phyloP scores from a whole-genome alignment of 352 stramenopile genomes.

The Phytophthora sp. region DNA sequence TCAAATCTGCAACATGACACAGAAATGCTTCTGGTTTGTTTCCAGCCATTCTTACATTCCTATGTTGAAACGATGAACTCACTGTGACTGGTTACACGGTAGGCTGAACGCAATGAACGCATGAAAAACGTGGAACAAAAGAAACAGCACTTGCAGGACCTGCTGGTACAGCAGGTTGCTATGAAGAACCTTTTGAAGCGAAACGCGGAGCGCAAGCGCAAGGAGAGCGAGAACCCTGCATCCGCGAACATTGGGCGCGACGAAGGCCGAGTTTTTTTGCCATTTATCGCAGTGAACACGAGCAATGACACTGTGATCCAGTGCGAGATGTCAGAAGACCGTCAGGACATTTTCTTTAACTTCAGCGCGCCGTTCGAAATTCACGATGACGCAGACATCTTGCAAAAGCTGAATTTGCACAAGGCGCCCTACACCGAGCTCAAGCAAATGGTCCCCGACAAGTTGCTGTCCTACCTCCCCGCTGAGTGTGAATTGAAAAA shows the following conservation, averaged over 20 bases:
- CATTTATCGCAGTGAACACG: slow-evolving; percentile 97
- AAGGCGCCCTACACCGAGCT: slow-evolving; percentile 69
- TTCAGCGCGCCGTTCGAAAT: slow-evolving; percentile 97
- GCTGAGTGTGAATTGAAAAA: slow-evolving; percentile 82
- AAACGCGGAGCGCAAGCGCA: slow-evolving; percentile 78
- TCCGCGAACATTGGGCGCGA: slow-evolving; percentile 45
- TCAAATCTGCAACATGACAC: slow-evolving; percentile 88
- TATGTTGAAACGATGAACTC: background rate
- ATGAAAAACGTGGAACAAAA: slow-evolving; percentile 88
- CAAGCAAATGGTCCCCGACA: slow-evolving; percentile 76
- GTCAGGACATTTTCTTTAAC: slow-evolving; percentile 97
- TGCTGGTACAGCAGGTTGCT: slow-evolving; percentile 94
- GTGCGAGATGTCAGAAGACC: slow-evolving; percentile 96
- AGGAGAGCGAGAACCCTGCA: slow-evolving; percentile 42
- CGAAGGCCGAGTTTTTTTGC: slow-evolving; percentile 92
- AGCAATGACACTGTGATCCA: slow-evolving; percentile 95
- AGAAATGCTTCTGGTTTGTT: slow-evolving; percentile 79
- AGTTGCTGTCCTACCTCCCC: slow-evolving; percentile 77
- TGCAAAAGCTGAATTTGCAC: slow-evolving; percentile 94
- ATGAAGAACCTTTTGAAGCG: slow-evolving; percentile 94
- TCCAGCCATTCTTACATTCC: background rate
- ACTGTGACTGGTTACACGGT: background rate
- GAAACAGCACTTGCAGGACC: slow-evolving; percentile 91
- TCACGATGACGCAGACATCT: slow-evolving; percentile 97
- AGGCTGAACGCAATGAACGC: slow-evolving; percentile 79